Base-by-base conservation (phyloP, 805 yeast species). In the Starmerella cellae region DNA sequence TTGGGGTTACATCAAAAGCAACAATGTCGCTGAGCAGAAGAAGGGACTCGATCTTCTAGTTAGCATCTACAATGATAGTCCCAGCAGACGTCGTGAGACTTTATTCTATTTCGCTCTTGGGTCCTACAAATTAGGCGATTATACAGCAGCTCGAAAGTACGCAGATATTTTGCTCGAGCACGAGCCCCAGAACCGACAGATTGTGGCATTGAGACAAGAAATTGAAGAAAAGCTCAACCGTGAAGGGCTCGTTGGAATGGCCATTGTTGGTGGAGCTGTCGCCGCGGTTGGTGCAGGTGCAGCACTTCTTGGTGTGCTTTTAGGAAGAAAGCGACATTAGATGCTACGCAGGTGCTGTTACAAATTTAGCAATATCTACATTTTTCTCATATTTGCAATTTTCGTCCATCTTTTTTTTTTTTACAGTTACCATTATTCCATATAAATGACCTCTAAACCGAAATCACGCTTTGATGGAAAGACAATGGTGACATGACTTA, bases 1-100 rank as follows among this genome's bases (percentile, higher is more conserved):
- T 0, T 91, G 99, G 98, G 98, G 93, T 3, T 66, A 91, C 39
- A 74, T 93, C 48, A 87, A 84, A 59, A 77, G 94, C 2, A 57
- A 61, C 39, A 67, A 69, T 38, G 66, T 68, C 19, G 69, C 67
- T 31, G 79, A 82, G 47, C 93, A 82, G 56, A 70, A 79, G 52
- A 68, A 79, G 39, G 99, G 97, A 0, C 75, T 91, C 16, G 77
- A 74, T 42, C 67, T 88, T 23, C 66, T 91, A 45, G 73, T 48
- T 2, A 55, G 59, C 44, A 57, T 66, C 27, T 88, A 79, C 62
- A 74, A 79, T 51, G 83, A 75, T 38, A 79, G 80, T 0, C 88
- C 95, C 0, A 71, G 74, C 42, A 72, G 95, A 62, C 73, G 96
- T 54, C 69, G 95, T 44, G 98, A 91, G 59, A 79, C 93, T 44